phyloP scores from a whole-genome alignment of 306 rosid species.

The Fragaria vesca region DNA sequence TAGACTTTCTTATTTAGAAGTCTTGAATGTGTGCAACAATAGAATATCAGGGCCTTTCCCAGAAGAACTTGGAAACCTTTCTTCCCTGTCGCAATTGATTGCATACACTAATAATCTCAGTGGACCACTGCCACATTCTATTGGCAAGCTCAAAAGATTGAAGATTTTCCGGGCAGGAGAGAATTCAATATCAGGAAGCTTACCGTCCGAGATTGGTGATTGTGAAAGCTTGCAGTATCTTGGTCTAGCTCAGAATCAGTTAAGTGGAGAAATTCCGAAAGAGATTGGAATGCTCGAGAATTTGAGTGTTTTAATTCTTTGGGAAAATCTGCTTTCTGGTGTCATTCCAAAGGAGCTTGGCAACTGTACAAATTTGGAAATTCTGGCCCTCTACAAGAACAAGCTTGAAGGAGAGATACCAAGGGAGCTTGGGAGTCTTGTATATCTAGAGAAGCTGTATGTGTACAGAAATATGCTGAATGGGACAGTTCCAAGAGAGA shows the following conservation, averaged over 20 bases:
- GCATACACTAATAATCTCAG: slow-evolving; percentile 60
- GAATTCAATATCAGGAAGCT: slow-evolving; percentile 59
- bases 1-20: slow-evolving; percentile 44
- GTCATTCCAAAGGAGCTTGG: slow-evolving; percentile 70
- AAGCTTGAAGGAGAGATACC: slow-evolving; percentile 60
- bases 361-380: slow-evolving; percentile 51
- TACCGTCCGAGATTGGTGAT: slow-evolving; percentile 65
- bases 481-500: slow-evolving; percentile 74
- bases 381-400: slow-evolving; percentile 68
- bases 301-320: slow-evolving; percentile 45
- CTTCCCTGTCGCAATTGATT: slow-evolving; percentile 53
- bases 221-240: slow-evolving; percentile 53
- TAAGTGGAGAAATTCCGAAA: slow-evolving; percentile 61
- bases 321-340: slow-evolving; percentile 59
- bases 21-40: slow-evolving; percentile 72
- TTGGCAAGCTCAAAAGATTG: slow-evolving; percentile 64
- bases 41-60: slow-evolving; percentile 62
- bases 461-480: slow-evolving; percentile 66
- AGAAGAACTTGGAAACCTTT: slow-evolving; percentile 61
- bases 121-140: slow-evolving; percentile 61
- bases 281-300: slow-evolving; percentile 68
- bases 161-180: slow-evolving; percentile 67
- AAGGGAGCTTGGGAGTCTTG: slow-evolving; percentile 60
- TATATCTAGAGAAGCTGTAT: slow-evolving; percentile 45
- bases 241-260: slow-evolving; percentile 75